Evolutionary conservation across 192 early-diverging fungal genomes (phyloP).

Genomic region (Backusella australiensis): DNA sequence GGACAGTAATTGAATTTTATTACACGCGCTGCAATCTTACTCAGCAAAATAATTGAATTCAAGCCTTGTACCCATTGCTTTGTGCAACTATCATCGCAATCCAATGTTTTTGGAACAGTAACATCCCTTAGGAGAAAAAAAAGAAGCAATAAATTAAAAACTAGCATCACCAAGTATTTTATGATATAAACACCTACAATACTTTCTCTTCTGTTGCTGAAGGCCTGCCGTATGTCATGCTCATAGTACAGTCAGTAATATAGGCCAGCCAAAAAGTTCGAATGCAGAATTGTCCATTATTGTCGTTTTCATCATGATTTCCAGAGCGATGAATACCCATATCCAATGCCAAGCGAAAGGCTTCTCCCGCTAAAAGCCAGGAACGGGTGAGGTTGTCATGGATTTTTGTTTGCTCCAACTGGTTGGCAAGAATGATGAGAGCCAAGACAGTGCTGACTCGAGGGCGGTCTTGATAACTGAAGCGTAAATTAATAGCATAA

Average conservation of each 20-base stretch:
- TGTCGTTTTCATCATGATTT: background rate
- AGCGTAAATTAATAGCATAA: slow-evolving; percentile 55
- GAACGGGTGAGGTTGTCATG: slow-evolving; percentile 44
- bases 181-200: slow-evolving; percentile 17
- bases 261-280: slow-evolving; percentile 73
- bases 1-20: slow-evolving; percentile 43
- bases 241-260: slow-evolving; percentile 62
- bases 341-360: slow-evolving; percentile 71
- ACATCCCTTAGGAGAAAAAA: slow-evolving; percentile 1
- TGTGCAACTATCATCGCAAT: slow-evolving; percentile 28
- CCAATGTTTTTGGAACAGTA: slow-evolving; percentile 8
- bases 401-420: slow-evolving; percentile 53
- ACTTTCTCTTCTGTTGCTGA: slow-evolving; percentile 43
- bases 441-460: slow-evolving; percentile 55
- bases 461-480: slow-evolving; percentile 56
- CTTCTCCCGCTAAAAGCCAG: slow-evolving; percentile 72
- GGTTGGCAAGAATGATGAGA: slow-evolving; percentile 57
- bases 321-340: slow-evolving; percentile 67
- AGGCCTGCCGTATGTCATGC: slow-evolving; percentile 61
- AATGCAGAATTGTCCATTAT: slow-evolving; percentile 46
- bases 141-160: background rate
- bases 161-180: background rate
- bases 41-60: slow-evolving; percentile 40
- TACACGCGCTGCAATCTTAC: slow-evolving; percentile 44
- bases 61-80: slow-evolving; percentile 30